These are phyloP conservation scores for Botrytis galanthina DNA, from an alignment of 2,329 filamentous ascomycete species.

Conservation along the genomic window DNA sequence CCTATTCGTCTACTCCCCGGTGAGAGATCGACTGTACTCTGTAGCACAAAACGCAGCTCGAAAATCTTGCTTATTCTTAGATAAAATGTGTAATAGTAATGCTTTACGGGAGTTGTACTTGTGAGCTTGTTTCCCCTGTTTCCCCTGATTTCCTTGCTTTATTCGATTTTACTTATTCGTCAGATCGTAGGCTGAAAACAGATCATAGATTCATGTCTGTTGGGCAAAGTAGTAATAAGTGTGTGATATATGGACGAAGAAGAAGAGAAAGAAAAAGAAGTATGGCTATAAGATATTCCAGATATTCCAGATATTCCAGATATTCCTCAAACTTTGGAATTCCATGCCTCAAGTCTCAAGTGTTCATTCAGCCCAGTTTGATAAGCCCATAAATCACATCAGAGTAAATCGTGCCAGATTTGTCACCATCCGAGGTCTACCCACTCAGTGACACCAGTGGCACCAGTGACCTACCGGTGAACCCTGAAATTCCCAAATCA, in stretches of 20 bases:
- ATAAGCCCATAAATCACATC: not conserved
- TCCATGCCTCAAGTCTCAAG: not conserved
- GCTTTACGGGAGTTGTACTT: not conserved
- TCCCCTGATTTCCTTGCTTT: not conserved
- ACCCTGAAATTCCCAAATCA: not conserved
- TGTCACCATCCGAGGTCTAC: conserved; percentile 11
- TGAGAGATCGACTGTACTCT: not conserved
- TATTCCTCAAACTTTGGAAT: not conserved
- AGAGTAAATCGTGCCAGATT: not conserved
- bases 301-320: not conserved
- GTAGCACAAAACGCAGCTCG: not conserved
- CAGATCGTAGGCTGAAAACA: not conserved
- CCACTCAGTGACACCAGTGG: not conserved
- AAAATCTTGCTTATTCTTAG: not conserved
- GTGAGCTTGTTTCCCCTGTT: no score
- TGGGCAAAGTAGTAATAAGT: not conserved
- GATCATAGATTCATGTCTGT: not conserved
- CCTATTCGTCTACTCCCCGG: not conserved
- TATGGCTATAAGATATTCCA: not conserved
- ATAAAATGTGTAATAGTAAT: not conserved
- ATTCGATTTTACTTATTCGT: not conserved
- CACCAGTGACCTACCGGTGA: not conserved
- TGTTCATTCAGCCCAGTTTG: not conserved
- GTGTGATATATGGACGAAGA: not conserved
- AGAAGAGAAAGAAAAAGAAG: not conserved